Evolutionary conservation across 2,329 filamentous ascomycete genomes (phyloP), one percentile per base, ranked within the genome.

Genomic region (Pyrenochaeta sp.): DNA sequence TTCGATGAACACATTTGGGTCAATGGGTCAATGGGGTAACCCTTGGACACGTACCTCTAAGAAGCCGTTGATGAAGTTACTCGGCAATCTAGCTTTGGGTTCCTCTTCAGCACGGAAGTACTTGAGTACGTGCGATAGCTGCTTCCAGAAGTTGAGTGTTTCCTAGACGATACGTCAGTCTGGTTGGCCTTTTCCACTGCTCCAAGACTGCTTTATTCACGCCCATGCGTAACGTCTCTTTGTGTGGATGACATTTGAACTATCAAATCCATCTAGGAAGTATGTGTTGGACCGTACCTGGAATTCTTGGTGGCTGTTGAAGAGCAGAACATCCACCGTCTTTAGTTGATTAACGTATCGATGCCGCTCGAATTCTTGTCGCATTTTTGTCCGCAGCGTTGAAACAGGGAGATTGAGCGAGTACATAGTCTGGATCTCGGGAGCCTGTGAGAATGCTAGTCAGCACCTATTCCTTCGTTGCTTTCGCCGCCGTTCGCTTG

Each of bases 111-210:
- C 86, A 77, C 93, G 89, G 86, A 98, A 99, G 81, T 97, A 99
- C 72, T 95, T 93, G 86, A 99, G 92, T 69, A 99, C 86, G 79
- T 99, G 95, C 64, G 91, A 91, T 62, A 93, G 85, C 81, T 99
- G 95, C 82, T 97, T 97, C 95, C 95, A 99, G 85, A 91, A 99
- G 83, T 99, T 99, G 85, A 99, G 88, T 52, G 91, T 99, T 85
- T 99, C 95, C 93, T 97, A 70, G 56, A 28, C 5, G 24, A 15
- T 46, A 50, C 42, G 51, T 54, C 19, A 64, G 40, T 43, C 3
- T 15, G 13, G 2, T 4, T 27, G 24, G 19, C 40, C 19, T 5
- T 25, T 24, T 30, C 28, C 40, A 15, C 9, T 25, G 19, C 3
- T 43, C 22, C n/a, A 10, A 25, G 40, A 5, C 22, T 12, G 5